phyloP scores from a whole-genome alignment of 805 yeast genomes.

The Nakazawaea holstii region DNA sequence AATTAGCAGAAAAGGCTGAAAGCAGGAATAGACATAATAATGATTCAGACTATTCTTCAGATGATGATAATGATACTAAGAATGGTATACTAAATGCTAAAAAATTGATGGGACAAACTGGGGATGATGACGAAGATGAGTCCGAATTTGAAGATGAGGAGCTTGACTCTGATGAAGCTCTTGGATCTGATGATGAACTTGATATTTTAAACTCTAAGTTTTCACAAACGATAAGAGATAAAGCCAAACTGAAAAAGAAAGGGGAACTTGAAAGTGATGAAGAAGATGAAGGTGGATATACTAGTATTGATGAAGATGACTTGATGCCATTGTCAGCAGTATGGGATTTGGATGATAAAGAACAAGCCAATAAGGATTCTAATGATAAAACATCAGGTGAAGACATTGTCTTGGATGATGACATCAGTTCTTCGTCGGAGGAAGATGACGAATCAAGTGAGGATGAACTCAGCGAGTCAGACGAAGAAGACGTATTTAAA shows the following conservation, averaged over 20 bases:
- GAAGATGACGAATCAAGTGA: conserved; percentile 20
- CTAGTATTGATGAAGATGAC: conserved; percentile 71
- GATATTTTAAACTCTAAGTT: conserved; percentile 59
- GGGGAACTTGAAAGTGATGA: conserved; percentile 33
- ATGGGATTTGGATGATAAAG: conserved; percentile 77
- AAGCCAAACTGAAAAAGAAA: conserved; percentile 30
- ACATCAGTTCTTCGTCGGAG: conserved; percentile 20
- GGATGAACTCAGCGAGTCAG: conserved; percentile 21
- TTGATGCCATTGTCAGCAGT: conserved; percentile 77
- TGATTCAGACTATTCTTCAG: conserved; percentile 14
- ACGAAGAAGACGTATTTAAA: conserved; percentile 16
- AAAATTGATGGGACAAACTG: conserved; percentile 21
- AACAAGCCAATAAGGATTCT: conserved; percentile 21
- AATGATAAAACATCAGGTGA: conserved; percentile 17
- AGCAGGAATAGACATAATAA: conserved; percentile 7
- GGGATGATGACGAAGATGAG: conserved; percentile 20
- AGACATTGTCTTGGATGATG: conserved; percentile 24
- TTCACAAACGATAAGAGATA: conserved; percentile 64
- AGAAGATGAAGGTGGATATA: conserved; percentile 58
- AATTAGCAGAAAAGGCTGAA: conserved; percentile 20
- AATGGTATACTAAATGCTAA: conserved; percentile 29
- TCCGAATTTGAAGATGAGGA: conserved; percentile 31
- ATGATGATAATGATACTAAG: conserved; percentile 15
- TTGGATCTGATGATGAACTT: conserved; percentile 74
- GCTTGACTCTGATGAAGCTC: conserved; percentile 71